Base-by-base conservation (phyloP, 805 yeast genomes). In the Starmera pachycereana region DNA sequence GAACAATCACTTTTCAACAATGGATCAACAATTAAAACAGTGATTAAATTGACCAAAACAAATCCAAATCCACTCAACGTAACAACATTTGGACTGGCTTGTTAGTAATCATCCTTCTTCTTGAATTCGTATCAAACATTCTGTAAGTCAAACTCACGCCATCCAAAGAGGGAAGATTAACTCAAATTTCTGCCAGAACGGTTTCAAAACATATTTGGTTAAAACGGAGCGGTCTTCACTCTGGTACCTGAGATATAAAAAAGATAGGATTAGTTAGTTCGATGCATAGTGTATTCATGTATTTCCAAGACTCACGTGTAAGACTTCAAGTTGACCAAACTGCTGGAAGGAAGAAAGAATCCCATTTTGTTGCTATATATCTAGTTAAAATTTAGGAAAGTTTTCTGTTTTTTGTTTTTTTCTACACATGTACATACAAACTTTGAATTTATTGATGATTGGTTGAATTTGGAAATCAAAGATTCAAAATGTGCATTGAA, bases 201-300 rank as follows among this genome's bases (percentile, higher is more conserved):
- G 85, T 54, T 85, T 87, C 51, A 89, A 67, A 12, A 88, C 60
- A 51, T 76, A 77, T 55, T 78, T 80, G 11, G 96, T 81, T 22
- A 80, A 63, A 33, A 84, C 60, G 1, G 96, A 87, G 43, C 80
- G 79, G 56, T 89, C 97, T 52, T 82, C 94, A 33, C 87, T 72
- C 39, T 78, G 74, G 55, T 84, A 82, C 53, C 74, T 73, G 43
- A 44, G 44, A 37, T 44, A 9, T 9, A 11, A 12, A 12, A 29
- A 29, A 12, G 8, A 32, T 10, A 6, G 14, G 7, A 9, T n/a
- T 4, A 32, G 18, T 14, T 11, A 13, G 14, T 32, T 12, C 8
- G 14, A 14, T 12, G 7, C 34, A 14, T 14, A 14, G 12, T 6
- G 14, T 12, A 32, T 32, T 32, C 12, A 32, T 11, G 6, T 13